Conservation (phyloP, 345 rosid genomes). For the Camelina hispida region DNA sequence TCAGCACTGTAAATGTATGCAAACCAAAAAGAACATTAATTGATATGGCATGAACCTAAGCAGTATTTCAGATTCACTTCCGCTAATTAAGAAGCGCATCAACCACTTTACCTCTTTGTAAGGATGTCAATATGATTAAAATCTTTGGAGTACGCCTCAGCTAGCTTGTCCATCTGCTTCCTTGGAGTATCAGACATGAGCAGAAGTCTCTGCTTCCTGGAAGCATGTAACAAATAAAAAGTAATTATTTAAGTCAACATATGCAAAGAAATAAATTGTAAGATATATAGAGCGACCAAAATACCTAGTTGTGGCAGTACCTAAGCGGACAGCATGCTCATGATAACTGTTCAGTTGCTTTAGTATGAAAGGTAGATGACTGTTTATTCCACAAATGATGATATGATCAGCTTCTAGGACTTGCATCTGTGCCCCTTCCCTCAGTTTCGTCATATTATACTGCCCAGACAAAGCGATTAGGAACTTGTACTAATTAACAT, state of each 20-base stretch:
- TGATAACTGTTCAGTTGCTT: slow-evolving; percentile 93
- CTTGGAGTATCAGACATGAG: slow-evolving; percentile 96
- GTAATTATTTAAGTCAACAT: slow-evolving; percentile 24
- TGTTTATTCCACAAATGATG: slow-evolving; percentile 84
- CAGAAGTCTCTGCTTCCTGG: slow-evolving; percentile 93
- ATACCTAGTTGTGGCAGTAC: slow-evolving; percentile 93
- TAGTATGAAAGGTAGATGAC: slow-evolving; percentile 78
- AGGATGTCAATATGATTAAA: slow-evolving; percentile 86
- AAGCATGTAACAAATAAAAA: slow-evolving; percentile 33
- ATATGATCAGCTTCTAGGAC: slow-evolving; percentile 92
- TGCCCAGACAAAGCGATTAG: slow-evolving; percentile 46
- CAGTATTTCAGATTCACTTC: slow-evolving; percentile 19
- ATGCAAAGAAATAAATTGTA: slow-evolving; percentile 3
- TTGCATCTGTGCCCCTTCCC: slow-evolving; percentile 99
- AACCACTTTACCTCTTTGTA: slow-evolving; percentile 70
- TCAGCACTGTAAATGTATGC: slow-evolving; percentile 27
- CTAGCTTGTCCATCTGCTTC: slow-evolving; percentile 89
- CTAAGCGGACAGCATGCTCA: slow-evolving; percentile 86
- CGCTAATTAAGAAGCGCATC: neutral
- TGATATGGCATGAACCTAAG: slow-evolving; percentile 3
- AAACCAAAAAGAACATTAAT: neutral
- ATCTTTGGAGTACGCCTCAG: slow-evolving; percentile 78
- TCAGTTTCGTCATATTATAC: slow-evolving; percentile 88
- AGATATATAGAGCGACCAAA: slow-evolving; percentile 29
- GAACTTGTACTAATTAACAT: slow-evolving; percentile 32